phyloP scores from a whole-genome alignment of 352 stramenopile genomes.

The Peronospora destructor region DNA sequence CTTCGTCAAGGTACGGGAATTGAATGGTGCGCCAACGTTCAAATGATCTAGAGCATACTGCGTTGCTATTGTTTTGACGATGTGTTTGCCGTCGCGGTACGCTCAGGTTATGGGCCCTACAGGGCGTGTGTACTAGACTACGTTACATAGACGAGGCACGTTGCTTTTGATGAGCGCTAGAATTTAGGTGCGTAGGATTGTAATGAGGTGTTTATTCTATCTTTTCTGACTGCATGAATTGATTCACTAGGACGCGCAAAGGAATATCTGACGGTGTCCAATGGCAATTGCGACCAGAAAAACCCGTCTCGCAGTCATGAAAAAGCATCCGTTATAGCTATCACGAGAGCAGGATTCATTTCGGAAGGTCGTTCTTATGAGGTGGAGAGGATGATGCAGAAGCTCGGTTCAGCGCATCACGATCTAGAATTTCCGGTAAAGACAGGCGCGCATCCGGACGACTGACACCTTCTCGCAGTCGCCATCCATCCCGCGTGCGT shows the following conservation, averaged over 20 bases:
- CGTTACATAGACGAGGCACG: constrained; percentile 5
- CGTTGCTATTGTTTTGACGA: neutral
- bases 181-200: constrained; percentile 14
- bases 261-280: constrained; percentile 14
- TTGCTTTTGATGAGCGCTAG: constrained; percentile 8
- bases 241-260: constrained; percentile 39
- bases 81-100: constrained; percentile 53
- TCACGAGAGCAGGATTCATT: neutral
- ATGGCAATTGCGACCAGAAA: constrained; percentile 48
- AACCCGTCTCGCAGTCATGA: constrained; percentile 39
- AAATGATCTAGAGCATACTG: constrained; percentile 3
- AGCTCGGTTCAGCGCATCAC: constrained; percentile 24
- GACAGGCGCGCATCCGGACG: constrained; percentile 6
- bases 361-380: constrained; percentile 10
- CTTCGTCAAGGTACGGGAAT: constrained; percentile 56
- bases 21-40: neutral
- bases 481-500: constrained; percentile 16
- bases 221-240: constrained; percentile 37
- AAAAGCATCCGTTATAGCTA: constrained; percentile 40
- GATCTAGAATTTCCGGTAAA: constrained; percentile 26
- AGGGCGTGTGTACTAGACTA: constrained; percentile 53
- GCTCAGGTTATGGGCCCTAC: constrained; percentile 61
- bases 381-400: constrained; percentile 14
- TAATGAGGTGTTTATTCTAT: constrained; percentile 21
- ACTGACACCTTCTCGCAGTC: constrained; percentile 17